These are phyloP conservation scores for Corymbia calophylla DNA, from an alignment of 441 rosid species.

Conservation along the genomic window DNA sequence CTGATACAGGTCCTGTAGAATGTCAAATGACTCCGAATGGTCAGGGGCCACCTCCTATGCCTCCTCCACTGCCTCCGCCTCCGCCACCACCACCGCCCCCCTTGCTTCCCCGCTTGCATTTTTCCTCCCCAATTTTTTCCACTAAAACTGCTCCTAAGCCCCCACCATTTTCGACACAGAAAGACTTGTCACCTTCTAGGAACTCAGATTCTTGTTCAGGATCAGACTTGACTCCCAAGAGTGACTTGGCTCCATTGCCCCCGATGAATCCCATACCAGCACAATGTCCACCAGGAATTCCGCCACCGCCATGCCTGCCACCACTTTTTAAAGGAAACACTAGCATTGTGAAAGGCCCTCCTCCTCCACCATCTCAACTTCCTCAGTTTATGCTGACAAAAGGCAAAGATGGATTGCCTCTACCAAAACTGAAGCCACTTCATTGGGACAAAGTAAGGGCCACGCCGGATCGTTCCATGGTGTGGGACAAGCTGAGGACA, in stretches of 20 bases:
- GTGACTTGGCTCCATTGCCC: slow-evolving; percentile 10
- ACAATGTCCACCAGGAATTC: slow-evolving; percentile 18
- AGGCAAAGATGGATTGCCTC: slow-evolving; percentile 69
- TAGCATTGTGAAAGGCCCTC: slow-evolving; percentile 32
- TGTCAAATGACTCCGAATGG: slow-evolving; percentile 11
- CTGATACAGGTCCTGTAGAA: slow-evolving; percentile 1
- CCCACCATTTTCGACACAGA: slow-evolving; percentile 15
- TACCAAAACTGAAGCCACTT: slow-evolving; percentile 90
- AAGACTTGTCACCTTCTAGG: slow-evolving; percentile 15
- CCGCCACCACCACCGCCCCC: neutral
- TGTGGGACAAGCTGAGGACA: slow-evolving; percentile 88
- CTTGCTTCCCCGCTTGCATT: neutral
- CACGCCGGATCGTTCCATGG: slow-evolving; percentile 72
- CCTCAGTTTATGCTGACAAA: slow-evolving; percentile 25
- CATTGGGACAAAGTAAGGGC: slow-evolving; percentile 99
- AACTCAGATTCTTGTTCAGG: slow-evolving; percentile 15
- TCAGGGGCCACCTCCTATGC: neutral
- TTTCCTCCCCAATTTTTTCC: slow-evolving; percentile 5
- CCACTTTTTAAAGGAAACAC: slow-evolving; percentile 22
- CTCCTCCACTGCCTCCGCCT: neutral
- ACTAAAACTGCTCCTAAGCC: slow-evolving; percentile 8
- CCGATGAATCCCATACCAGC: slow-evolving; percentile 11
- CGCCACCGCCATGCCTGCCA: slow-evolving; percentile 49
- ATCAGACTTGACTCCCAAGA: slow-evolving; percentile 13
- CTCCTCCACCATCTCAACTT: slow-evolving; percentile 53